phyloP scores from a whole-genome alignment of 805 yeast genomes.

The Wickerhamomyces queroliae region DNA sequence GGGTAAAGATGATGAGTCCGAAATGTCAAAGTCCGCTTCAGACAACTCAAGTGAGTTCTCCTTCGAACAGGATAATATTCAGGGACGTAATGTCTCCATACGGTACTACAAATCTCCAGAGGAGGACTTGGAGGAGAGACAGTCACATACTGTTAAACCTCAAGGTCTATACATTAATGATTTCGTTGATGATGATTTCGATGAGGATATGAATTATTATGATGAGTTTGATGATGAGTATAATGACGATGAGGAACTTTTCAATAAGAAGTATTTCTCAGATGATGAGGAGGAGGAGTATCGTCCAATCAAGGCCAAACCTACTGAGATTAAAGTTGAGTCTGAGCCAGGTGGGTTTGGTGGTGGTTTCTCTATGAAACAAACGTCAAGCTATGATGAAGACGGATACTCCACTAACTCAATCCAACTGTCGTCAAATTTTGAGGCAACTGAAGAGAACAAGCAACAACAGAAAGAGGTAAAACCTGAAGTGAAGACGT shows the following conservation, averaged over 20 bases:
- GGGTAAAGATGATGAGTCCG: conserved; percentile 6
- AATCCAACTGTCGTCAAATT: not conserved
- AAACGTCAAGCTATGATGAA: no score
- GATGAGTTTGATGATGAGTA: conserved; percentile 28
- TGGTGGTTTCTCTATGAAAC: no score
- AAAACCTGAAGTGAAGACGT: no score
- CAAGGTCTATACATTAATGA: conserved; percentile 33
- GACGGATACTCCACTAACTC: no score
- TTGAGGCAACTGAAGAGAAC: not conserved
- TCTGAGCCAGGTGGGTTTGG: no score
- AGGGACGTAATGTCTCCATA: conserved; percentile 49
- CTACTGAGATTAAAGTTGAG: no score
- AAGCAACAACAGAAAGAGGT: not conserved
- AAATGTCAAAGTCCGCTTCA: conserved; percentile 21
- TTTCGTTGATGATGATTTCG: conserved; percentile 34
- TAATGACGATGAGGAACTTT: conserved; percentile 28
- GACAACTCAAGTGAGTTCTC: conserved; percentile 34
- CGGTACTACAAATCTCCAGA: conserved; percentile 39
- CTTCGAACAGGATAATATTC: conserved; percentile 37
- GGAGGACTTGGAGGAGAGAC: conserved; percentile 12
- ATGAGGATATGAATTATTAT: conserved; percentile 34
- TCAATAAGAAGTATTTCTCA: conserved; percentile 20
- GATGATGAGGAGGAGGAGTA: conserved; percentile 18
- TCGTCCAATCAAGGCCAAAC: not conserved
- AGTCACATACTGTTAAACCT: conserved; percentile 17